These are phyloP conservation scores for Aureobasidium sp. DNA, from an alignment of 2,329 filamentous ascomycete species.

Conservation along the genomic window DNA sequence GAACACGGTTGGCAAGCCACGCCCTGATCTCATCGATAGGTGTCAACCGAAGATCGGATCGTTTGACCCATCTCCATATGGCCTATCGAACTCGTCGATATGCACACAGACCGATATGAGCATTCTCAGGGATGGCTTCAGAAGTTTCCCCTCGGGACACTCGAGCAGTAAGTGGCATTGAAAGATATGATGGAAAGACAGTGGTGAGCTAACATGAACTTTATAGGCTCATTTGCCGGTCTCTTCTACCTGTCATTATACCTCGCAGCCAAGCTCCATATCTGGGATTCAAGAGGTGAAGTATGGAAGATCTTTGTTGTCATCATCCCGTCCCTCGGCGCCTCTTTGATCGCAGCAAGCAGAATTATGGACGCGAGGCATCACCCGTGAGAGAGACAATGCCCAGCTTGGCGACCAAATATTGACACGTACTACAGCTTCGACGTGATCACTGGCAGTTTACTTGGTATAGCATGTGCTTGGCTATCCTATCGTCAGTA, in stretches of 20 bases:
- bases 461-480: slow-evolving; percentile 45
- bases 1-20: slow-evolving; percentile 51
- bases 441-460: slow-evolving; percentile 49
- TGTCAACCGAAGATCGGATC: slow-evolving; percentile 36
- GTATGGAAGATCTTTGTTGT: slow-evolving; percentile 52
- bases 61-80: slow-evolving; percentile 31
- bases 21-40: slow-evolving; percentile 51
- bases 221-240: slow-evolving; percentile 48
- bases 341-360: slow-evolving; percentile 47
- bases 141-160: slow-evolving; percentile 52
- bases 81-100: slow-evolving; percentile 40
- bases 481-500: slow-evolving; percentile 51
- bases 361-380: slow-evolving; percentile 56
- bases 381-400: slow-evolving; percentile 33
- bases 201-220: not conserved
- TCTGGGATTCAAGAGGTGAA: slow-evolving; percentile 52
- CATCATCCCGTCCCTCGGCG: slow-evolving; percentile 45
- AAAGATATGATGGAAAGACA: not conserved
- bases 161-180: slow-evolving; percentile 39
- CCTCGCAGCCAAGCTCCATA: slow-evolving; percentile 51
- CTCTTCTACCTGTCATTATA: slow-evolving; percentile 53
- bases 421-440: slow-evolving; percentile 28
- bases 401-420: not conserved
- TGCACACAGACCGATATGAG: slow-evolving; percentile 43
- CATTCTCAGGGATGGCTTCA: slow-evolving; percentile 51